Base-by-base conservation (phyloP, 768 basidiomycete genomes). In the Megacollybia marginata region DNA sequence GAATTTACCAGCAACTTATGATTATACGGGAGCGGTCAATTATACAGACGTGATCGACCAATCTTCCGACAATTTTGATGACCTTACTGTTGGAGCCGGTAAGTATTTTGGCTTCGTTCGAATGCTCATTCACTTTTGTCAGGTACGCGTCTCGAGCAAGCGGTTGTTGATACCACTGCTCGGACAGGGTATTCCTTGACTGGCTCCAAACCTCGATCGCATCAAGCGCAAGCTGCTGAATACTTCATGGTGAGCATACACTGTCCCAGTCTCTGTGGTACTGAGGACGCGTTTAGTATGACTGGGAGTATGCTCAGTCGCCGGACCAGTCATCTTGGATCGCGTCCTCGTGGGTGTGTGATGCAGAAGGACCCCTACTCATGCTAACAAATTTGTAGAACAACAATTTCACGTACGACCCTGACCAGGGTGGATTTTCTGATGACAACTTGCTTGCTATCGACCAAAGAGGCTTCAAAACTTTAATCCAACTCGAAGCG, bases 251-350 rank as follows among this genome's bases (percentile, higher is more conserved):
- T 78, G 47, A 62, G 23, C 73, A 55, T 69, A 55, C 51, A 8
- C 7, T 44, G n/a, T 44, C 44, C 44, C 44, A 5, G 23, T 44
- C 44, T 44, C n/a, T 13, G 18, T n/a, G 19, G 23, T 12, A 16
- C 31, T 19, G 12, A 45, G 35, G 35, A 7, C 49, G 40, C 19
- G 48, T 50, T 11, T 52, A 72, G 50, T 71, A 69, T 50, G 71
- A 72, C 56, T 71, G 68, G 67, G 78, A 82, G 54, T 80, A 75
- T 56, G 76, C 70, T 35, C 74, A 85, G 57, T 71, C 78, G 3
- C 83, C 83, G 1, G 80, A 82, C 32, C 72, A 82, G 58, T 78
- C 76, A 0, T 84, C 82, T 1, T 76, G 76, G 69, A 65, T 85
- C 18, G 80, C 80, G n/a, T 74, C 79, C 5, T 71, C 81, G 18